These are phyloP conservation scores for Suillus americanus DNA, from an alignment of 768 basidiomycete genomes.

Conservation along the genomic window DNA sequence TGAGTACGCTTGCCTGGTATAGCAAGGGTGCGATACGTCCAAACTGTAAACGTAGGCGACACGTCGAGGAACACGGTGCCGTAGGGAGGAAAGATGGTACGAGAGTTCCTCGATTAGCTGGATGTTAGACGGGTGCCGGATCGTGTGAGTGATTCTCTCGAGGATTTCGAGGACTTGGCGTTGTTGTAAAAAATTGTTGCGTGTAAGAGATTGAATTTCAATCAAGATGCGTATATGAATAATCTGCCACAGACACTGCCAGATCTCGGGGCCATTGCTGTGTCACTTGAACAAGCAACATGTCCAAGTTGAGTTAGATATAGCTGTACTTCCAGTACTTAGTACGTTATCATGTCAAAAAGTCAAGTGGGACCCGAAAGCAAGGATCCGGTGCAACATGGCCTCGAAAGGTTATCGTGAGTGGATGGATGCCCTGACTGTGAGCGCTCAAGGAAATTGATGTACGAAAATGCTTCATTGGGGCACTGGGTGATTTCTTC, in stretches of 20 bases:
- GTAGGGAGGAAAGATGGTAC: background rate
- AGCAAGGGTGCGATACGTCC: too few species aligned
- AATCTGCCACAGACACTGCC: conserved; percentile 27
- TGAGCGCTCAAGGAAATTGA: conserved; percentile 23
- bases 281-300: conserved; percentile 34
- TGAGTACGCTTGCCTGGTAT: background rate
- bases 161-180: background rate
- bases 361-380: conserved; percentile 16
- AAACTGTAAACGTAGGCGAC: background rate
- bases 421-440: conserved; percentile 17
- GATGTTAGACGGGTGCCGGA: conserved; percentile 6
- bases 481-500: background rate
- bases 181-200: background rate
- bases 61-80: conserved; percentile 23
- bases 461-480: conserved; percentile 17
- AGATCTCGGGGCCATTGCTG: conserved; percentile 28
- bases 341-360: conserved; percentile 30
- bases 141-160: conserved; percentile 4
- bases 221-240: background rate
- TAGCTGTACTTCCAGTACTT: conserved; percentile 15
- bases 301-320: conserved; percentile 31
- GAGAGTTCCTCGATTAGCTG: conserved; percentile 9
- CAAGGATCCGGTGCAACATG: conserved; percentile 25
- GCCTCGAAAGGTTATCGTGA: conserved; percentile 38
- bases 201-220: background rate